Conservation (phyloP, 1,139 yeast genomes). For the Arxiozyma slooffiae region DNA sequence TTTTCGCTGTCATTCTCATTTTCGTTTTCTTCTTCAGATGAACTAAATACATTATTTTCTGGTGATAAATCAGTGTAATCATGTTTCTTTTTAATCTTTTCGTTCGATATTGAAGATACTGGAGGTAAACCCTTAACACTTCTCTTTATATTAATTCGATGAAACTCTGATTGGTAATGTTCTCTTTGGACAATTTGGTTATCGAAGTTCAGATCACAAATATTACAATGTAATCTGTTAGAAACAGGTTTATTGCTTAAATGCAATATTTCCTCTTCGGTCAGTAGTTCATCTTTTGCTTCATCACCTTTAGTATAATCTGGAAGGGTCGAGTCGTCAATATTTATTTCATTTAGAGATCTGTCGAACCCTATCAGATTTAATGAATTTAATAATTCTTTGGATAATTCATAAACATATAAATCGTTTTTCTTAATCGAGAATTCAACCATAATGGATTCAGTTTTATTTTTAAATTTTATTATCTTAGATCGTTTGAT, state of each 20-base stretch:
- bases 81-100: background rate
- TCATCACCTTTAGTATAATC: constrained; percentile 4
- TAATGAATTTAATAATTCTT: constrained; percentile 38
- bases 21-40: constrained; percentile 2
- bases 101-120: constrained; percentile 30
- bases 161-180: constrained; percentile 56
- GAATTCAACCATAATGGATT: background rate
- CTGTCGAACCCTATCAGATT: constrained; percentile 51
- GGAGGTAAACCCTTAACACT: constrained; percentile 33
- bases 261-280: background rate
- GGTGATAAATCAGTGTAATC: background rate
- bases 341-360: constrained; percentile 32
- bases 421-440: constrained; percentile 32
- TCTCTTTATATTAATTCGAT: constrained; percentile 53
- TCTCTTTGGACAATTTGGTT: constrained; percentile 26
- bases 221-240: constrained; percentile 14
- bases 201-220: constrained; percentile 22
- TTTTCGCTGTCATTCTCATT: constrained; percentile 6
- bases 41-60: background rate
- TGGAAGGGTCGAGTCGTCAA: background rate
- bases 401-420: constrained; percentile 46
- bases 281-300: constrained; percentile 6
- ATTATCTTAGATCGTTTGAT: background rate
- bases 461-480: background rate
- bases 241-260: constrained; percentile 5